phyloP scores from a whole-genome alignment of 495 filamentous ascomycete species.

The Lineolata rhizophorae region DNA sequence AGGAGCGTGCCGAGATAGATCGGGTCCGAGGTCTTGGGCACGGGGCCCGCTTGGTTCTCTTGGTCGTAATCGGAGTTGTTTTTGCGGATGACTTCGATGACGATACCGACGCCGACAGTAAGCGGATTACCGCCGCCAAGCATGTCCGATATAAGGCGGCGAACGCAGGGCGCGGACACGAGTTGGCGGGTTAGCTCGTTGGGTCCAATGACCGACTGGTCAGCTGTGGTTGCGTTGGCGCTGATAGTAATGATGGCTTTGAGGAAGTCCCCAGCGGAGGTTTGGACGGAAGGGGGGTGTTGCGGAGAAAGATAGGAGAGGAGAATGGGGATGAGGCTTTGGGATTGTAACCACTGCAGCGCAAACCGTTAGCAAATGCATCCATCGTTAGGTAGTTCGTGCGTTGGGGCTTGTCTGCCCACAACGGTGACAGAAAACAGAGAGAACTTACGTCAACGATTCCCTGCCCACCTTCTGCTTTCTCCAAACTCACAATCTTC shows the following conservation, averaged over 20 bases:
- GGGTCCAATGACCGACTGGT: conserved; percentile 91
- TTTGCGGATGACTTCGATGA: conserved; percentile 97
- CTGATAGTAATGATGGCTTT: conserved; percentile 99
- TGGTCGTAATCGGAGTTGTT: conserved; percentile 99
- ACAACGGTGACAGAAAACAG: too few relatives aligned
- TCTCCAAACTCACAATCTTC: conserved; percentile 94
- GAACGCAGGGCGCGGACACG: conserved; percentile 69
- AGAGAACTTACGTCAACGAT: conserved; percentile 72
- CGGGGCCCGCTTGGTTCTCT: conserved; percentile 57
- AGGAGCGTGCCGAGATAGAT: conserved; percentile 94
- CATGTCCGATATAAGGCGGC: conserved; percentile 73
- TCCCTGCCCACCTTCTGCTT: conserved; percentile 72
- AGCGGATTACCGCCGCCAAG: conserved; percentile 81
- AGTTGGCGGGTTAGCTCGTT: conserved; percentile 92
- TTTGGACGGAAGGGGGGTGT: conserved; percentile 69
- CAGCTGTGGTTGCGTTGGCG: conserved; percentile 91
- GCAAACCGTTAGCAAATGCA: conserved; percentile 1
- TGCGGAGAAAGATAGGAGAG: conserved; percentile 73
- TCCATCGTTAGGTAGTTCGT: conserved; percentile 2
- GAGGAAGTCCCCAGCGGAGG: conserved; percentile 90
- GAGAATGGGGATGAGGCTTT: conserved; percentile 72
- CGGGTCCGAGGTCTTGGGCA: conserved; percentile 66
- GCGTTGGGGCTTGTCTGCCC: too few relatives aligned
- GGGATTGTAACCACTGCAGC: conserved; percentile 70
- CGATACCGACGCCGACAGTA: conserved; percentile 89